phyloP scores from a whole-genome alignment of 371 early-diverging fungal genomes.

The Chytridiales sp. region DNA sequence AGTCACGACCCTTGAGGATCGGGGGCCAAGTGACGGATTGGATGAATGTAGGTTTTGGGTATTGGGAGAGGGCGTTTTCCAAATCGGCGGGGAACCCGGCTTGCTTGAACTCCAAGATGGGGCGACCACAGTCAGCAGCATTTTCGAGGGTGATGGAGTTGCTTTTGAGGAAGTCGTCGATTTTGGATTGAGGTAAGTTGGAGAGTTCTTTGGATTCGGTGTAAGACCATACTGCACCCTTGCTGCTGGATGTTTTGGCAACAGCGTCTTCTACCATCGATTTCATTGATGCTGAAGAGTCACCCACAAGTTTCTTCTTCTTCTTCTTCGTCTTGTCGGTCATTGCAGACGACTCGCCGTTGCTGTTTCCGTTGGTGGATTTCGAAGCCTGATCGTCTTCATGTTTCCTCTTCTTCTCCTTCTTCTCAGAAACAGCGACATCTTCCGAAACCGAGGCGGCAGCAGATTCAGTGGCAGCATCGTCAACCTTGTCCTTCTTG shows the following conservation, averaged over 20 bases:
- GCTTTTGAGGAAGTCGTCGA: conserved; percentile 7
- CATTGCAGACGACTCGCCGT: neutral
- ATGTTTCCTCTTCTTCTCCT: conserved; percentile 4
- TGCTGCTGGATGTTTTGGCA: neutral
- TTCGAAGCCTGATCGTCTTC: no score
- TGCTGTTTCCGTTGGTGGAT: neutral
- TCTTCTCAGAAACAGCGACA: conserved; percentile 2
- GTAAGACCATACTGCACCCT: conserved; percentile 6
- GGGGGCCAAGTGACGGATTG: conserved; percentile 67
- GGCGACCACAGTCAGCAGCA: conserved; percentile 20
- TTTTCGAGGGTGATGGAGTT: conserved; percentile 19
- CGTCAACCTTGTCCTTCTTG: conserved; percentile 21
- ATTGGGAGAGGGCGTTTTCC: conserved; percentile 28
- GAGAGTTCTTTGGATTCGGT: neutral
- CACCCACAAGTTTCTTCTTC: neutral
- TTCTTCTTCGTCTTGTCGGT: conserved; percentile 16
- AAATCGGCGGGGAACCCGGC: conserved; percentile 64
- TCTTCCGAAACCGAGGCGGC: neutral
- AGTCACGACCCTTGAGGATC: conserved; percentile 56
- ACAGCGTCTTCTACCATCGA: neutral
- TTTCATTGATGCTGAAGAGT: neutral
- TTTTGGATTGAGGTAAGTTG: neutral
- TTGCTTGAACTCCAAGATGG: conserved; percentile 70
- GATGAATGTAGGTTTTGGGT: conserved; percentile 58
- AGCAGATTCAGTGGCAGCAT: neutral